Base-by-base conservation (phyloP, 371 early-diverging fungal genomes). In the Rhizopus arrhizus region DNA sequence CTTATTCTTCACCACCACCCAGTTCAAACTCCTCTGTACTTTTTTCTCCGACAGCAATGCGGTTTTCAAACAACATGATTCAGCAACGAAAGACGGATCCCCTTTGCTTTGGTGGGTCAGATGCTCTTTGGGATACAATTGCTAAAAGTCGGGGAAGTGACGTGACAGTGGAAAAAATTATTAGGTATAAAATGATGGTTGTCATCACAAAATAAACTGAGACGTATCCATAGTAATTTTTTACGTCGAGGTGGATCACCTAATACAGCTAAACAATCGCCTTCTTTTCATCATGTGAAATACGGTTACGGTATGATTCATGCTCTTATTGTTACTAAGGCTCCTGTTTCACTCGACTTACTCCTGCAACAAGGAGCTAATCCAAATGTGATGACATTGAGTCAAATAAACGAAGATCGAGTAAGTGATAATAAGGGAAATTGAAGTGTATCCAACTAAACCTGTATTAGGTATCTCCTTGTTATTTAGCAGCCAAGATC, bases 261-360 rank as follows among this genome's bases (percentile, higher is more conserved):
- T 9, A 80, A 80, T 53, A 77, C 77, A 11, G 73, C 80, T 15
- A 80, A 71, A 38, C 77, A 74, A 49, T 70, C 71, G 11, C 61
- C 70, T 15, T 61, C 72, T 28, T 35, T 53, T 6, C 36, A 70
- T 52, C 29, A 60, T 58, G 66, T 77, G 46, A 74, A 72, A 45
- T 74, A 80, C 48, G 80, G 80, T 11, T 77, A 69, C 65, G 80
- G 80, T 15, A 71, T 80, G 73, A 69, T 80, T 49, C 80, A 80
- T 59, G 77, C 77, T 36, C 56, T 72, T 12, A 69, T 80, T 59
- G 69, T 77, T 43, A 69, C 68, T 31, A 72, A 73, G 53, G 62
- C 75, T 12, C 63, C 73, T 49, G 57, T 52, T 3, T 54, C 71
- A 1, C 52, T 80, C 0, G 77, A 76, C 47, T 32, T 73, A 28